phyloP scores from a whole-genome alignment of 1,284 basidiomycete genomes.

The Cryptococcus sp. region DNA sequence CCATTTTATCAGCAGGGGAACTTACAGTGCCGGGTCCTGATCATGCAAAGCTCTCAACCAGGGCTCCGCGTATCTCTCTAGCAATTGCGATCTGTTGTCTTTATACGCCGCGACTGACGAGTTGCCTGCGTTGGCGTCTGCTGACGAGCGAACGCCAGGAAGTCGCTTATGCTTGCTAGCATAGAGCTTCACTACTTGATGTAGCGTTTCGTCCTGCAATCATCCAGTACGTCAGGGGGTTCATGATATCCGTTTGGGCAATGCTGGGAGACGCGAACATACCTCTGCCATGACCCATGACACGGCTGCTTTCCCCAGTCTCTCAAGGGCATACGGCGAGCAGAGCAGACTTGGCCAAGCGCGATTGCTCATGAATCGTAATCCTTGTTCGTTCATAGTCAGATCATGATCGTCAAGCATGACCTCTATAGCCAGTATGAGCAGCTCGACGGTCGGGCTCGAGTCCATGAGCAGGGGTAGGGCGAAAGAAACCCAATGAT shows the following conservation, averaged over 20 bases:
- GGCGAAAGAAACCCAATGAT: constrained; percentile 57
- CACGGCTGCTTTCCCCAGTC: constrained; percentile 57
- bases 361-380: constrained; percentile 64
- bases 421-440: constrained; percentile 70
- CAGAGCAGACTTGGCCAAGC: constrained; percentile 72
- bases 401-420: constrained; percentile 70
- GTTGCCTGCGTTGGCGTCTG: constrained; percentile 60
- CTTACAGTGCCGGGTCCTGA: constrained; percentile 60
- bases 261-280: constrained; percentile 28
- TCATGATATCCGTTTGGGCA: too few relatives aligned
- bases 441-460: constrained; percentile 68
- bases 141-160: constrained; percentile 64
- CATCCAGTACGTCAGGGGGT: constrained; percentile 13
- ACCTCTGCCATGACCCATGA: constrained; percentile 61
- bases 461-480: constrained; percentile 70
- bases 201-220: constrained; percentile 41
- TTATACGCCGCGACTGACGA: constrained; percentile 55
- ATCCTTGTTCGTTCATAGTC: constrained; percentile 70
- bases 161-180: constrained; percentile 49
- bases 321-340: constrained; percentile 63
- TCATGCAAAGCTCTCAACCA: constrained; percentile 70
- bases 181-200: constrained; percentile 39
- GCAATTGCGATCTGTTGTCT: constrained; percentile 65
- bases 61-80: constrained; percentile 60
- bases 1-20: background rate